phyloP scores from a whole-genome alignment of 148 eudicot species.

The Silene conica region DNA sequence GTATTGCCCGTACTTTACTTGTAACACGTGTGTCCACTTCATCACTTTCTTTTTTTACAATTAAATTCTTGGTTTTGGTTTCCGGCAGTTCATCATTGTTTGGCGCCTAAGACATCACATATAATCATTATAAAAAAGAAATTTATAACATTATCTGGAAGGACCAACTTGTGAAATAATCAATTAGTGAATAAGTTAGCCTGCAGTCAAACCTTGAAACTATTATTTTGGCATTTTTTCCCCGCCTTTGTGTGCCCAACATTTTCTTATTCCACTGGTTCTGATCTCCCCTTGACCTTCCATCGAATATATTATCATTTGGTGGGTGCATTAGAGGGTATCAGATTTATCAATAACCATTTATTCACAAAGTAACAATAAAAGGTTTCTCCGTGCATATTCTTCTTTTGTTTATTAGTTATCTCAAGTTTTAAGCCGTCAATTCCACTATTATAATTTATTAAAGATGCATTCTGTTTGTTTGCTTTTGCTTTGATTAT shows the following conservation, averaged over 20 bases:
- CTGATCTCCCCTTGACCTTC: constrained; percentile 1
- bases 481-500: not conserved
- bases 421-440: constrained; percentile 7
- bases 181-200: not conserved
- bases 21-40: constrained; percentile 21
- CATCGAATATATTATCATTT: not conserved
- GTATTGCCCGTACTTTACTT: constrained; percentile 8
- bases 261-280: constrained; percentile 8
- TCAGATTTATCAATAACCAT: not conserved
- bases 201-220: constrained; percentile 20
- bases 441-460: constrained; percentile 7
- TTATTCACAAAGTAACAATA: constrained; percentile 6
- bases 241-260: not conserved
- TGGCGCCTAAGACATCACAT: constrained; percentile 16
- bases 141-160: constrained; percentile 23
- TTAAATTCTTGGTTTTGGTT: constrained; percentile 4
- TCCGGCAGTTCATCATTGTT: constrained; percentile 25
- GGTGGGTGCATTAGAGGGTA: constrained; percentile 4
- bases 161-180: constrained; percentile 21
- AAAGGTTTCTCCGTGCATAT: constrained; percentile 10
- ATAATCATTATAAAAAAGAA: constrained; percentile 13
- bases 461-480: not conserved
- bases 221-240: constrained; percentile 6
- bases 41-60: constrained; percentile 2
- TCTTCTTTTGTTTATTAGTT: constrained; percentile 10